Evolutionary conservation across 805 yeast genomes (phyloP), one percentile per base, ranked within the genome.

Genomic region (Cyberlindnera misumaiensis): DNA sequence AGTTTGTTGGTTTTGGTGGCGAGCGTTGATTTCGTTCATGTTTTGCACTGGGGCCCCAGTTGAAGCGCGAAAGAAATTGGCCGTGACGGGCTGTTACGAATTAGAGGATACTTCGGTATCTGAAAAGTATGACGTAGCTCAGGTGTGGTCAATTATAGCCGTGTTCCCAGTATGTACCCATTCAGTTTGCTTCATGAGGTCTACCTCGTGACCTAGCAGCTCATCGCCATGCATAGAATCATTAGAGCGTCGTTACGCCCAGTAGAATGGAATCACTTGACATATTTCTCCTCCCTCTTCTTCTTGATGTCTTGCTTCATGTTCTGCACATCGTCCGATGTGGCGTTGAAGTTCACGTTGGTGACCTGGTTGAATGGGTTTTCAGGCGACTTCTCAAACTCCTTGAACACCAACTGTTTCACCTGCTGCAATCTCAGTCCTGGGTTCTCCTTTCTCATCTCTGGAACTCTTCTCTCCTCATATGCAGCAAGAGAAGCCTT

Each of bases 311-410:
- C 73, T 5, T 63, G 63, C 59, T 71, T 73, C 58, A 65, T 64
- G 5, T 49, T 55, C 9, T 45, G 53, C 40, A 78, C 65, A 16
- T 80, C 85, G 2, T 62, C 72, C 40, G 63, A 55, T 8, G 72
- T 52, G 12, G 94, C 87, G 53, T 85, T 80, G 64, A 67, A 81
- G 30, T 63, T 56, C 27, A 80, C 67, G 43, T 72, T 78, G 26
- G 83, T 79, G 15, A 30, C 50, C 62, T 80, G 88, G 65, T 85
- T 85, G 76, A 85, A 80, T 34, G 95, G 95, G 60, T 85, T 85
- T 52, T 82, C 87, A 13, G 78, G 77, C 33, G 81, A 70, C 65
- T 82, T 84, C 61, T 81, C 81, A 68, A 85, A 85, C 64, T 85
- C 95, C 64, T 83, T 84, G 62, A 68, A 77, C 26, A 80, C 64